These are phyloP conservation scores for Eutrema yunnanense DNA, from an alignment of 345 rosid species.

Conservation along the genomic window DNA sequence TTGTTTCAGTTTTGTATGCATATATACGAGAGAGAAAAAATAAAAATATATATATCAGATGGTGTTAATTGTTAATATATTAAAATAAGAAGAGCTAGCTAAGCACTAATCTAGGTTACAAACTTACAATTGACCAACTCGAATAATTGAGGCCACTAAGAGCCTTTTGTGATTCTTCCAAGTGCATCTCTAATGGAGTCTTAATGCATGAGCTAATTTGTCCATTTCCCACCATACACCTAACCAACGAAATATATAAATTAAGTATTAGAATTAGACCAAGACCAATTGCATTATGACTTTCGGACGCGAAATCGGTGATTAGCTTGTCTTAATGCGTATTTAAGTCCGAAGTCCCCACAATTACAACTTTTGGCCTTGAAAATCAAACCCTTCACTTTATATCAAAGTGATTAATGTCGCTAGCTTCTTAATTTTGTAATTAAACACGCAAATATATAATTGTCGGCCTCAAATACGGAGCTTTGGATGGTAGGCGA, in stretches of 20 bases:
- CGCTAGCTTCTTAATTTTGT: neutral
- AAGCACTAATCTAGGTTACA: constrained; percentile 24
- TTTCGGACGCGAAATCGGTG: constrained; percentile 31
- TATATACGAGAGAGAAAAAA: neutral
- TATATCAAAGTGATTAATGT: neutral
- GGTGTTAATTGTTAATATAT: neutral
- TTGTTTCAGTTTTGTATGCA: neutral
- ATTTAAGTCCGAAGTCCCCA: constrained; percentile 31
- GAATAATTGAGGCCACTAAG: constrained; percentile 29
- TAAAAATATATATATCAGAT: neutral
- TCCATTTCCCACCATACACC: constrained; percentile 34
- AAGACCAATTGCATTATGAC: constrained; percentile 27
- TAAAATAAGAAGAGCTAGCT: constrained; percentile 2
- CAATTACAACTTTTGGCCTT: constrained; percentile 26
- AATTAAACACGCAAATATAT: constrained; percentile 14
- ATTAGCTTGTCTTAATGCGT: constrained; percentile 24
- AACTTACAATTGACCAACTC: constrained; percentile 14
- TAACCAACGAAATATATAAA: constrained; percentile 14
- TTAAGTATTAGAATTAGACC: constrained; percentile 8
- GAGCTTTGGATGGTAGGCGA: constrained; percentile 27
- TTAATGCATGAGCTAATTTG: constrained; percentile 36
- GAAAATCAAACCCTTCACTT: constrained; percentile 28
- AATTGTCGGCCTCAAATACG: constrained; percentile 28
- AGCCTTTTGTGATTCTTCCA: constrained; percentile 28
- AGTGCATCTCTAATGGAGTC: constrained; percentile 28